Evolutionary conservation across 1,284 basidiomycete species (phyloP).

Genomic region (Trichosporon sp.): DNA sequence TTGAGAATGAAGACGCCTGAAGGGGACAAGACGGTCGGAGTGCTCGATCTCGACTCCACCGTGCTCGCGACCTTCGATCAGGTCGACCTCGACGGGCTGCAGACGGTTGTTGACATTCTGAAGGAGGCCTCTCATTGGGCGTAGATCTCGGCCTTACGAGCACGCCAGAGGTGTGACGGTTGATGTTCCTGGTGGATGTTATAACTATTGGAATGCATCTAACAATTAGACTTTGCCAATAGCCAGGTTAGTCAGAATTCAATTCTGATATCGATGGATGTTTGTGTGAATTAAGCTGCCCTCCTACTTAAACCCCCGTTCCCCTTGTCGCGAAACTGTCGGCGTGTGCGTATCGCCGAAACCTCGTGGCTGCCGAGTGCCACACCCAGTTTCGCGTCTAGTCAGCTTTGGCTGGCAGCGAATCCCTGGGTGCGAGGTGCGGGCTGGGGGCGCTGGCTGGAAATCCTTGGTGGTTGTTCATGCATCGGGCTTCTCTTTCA

Average conservation of each 20-base stretch:
- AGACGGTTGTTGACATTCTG: slow-evolving; percentile 69
- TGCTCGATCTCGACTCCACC: slow-evolving; percentile 82
- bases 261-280: no score
- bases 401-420: neutral
- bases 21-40: slow-evolving; percentile 64
- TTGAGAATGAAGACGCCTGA: slow-evolving; percentile 55
- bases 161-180: neutral
- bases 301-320: neutral
- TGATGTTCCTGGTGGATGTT: neutral
- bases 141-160: slow-evolving; percentile 5
- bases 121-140: slow-evolving; percentile 47
- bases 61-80: slow-evolving; percentile 70
- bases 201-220: neutral
- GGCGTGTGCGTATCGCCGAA: neutral
- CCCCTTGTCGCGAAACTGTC: neutral
- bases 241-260: neutral
- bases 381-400: neutral
- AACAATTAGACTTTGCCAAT: neutral
- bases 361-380: neutral
- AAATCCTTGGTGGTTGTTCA: neutral
- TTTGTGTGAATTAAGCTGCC: neutral
- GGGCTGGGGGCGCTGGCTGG: neutral
- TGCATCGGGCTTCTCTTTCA: slow-evolving; percentile 16
- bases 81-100: slow-evolving; percentile 71
- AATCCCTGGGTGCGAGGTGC: neutral